Base-by-base conservation (phyloP, 371 early-diverging fungal genomes). In the Mucor indicus region DNA sequence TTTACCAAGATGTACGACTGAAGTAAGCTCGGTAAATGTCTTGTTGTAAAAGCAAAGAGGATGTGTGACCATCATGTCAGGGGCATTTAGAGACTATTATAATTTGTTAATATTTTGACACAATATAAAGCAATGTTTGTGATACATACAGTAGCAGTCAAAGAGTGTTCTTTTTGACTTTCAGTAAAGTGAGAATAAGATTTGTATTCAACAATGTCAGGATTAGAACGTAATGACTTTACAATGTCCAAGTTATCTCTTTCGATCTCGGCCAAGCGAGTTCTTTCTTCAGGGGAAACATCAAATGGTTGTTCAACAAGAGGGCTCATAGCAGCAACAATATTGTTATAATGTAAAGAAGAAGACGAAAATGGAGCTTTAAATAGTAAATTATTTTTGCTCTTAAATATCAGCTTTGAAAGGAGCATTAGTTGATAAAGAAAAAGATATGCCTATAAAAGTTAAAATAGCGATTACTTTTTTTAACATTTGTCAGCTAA, bases 261-360 rank as follows among this genome's bases (percentile, higher is more conserved):
- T 6, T 56, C 33, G 8, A 44, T 48, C 22, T 52, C 59, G 37
- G 90, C 62, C 72, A 94, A 80, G 68, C 93, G 94, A 8, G 75
- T 45, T 15, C 38, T 37, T 44, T 52, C 52, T 30, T 52, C 38
- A 19, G 17, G 7, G 5, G 38, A 37, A 13, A 47, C 29, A 1
- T 37, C 38, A 3, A 11, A 30, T n/a, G 6, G 25, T 21, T 24
- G 47, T 35, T 50, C 44, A 19, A 40, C 56, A 33, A 29, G n/a
- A 23, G 43, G 51, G 13, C 43, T 43, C 55, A 55, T 55, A 11
- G 50, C 37, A 29, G 32, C n/a, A 17, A 21, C n/a, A n/a, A n/a
- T n/a, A n/a, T n/a, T n/a, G n/a, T n/a, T n/a, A n/a, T n/a, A n/a
- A n/a, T n/a, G n/a, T n/a, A n/a, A n/a, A n/a, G n/a, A n/a, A n/a